Evolutionary conservation across 768 basidiomycete species (phyloP).

Genomic region (Hygrocybe coccinea): DNA sequence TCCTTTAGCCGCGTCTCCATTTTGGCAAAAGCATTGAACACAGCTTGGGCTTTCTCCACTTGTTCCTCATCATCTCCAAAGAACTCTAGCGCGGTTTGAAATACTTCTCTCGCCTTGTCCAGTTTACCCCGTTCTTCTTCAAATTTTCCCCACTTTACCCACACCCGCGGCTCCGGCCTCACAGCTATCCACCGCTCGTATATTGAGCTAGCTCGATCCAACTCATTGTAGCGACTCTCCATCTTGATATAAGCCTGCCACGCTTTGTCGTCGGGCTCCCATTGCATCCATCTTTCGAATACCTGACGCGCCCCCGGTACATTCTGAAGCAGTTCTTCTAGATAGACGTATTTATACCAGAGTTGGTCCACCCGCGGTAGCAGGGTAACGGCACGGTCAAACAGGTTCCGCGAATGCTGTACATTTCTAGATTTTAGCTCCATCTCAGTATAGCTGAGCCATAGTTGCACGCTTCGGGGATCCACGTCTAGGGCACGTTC

Average conservation of each 20-base stretch:
- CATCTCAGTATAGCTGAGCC: conserved; percentile 95
- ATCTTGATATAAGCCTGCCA: conserved; percentile 99
- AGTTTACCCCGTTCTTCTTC: conserved; percentile 73
- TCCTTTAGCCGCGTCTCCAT: conserved; percentile 98
- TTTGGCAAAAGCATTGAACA: conserved; percentile 84
- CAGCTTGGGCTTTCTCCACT: conserved; percentile 94
- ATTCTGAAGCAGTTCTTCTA: conserved; percentile 95
- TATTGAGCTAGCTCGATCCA: conserved; percentile 85
- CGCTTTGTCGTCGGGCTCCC: conserved; percentile 99
- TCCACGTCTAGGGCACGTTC: conserved; percentile 97
- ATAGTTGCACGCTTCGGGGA: conserved; percentile 81
- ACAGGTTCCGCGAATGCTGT: conserved; percentile 93
- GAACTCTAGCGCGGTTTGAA: conserved; percentile 86
- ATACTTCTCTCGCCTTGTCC: conserved; percentile 81
- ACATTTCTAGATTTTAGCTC: conserved; percentile 98
- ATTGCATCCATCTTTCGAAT: conserved; percentile 99
- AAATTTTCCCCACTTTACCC: conserved; percentile 84
- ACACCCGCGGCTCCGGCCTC: conserved; percentile 69
- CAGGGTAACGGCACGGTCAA: conserved; percentile 93
- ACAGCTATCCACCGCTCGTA: conserved; percentile 89
- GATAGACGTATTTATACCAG: conserved; percentile 99
- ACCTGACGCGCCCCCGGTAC: conserved; percentile 95
- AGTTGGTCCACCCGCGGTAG: conserved; percentile 94
- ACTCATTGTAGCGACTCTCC: conserved; percentile 88
- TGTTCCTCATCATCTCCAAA: conserved; percentile 86